Evolutionary conservation across 2,329 filamentous ascomycete genomes (phyloP), one percentile per base, ranked within the genome.

Genomic region (Pseudogymnoascus sp.): DNA sequence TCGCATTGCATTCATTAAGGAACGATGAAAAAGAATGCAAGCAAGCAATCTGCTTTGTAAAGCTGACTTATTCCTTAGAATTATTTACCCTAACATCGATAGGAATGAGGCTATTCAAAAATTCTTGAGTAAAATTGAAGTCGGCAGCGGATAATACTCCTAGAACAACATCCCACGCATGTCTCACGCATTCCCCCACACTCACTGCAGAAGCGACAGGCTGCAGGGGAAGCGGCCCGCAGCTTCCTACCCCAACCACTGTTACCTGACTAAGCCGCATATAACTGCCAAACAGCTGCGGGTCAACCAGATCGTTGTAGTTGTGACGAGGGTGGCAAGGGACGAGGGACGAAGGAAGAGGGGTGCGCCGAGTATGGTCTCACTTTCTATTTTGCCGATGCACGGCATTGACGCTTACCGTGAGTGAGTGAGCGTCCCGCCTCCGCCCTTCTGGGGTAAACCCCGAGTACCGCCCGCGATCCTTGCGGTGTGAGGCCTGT

Each of bases 381-480:
- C 49, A 31, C 49, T 55, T 55, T 55, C 25, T 55, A 55, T 55
- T 55, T 55, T 55, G 49, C 49, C 49, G 49, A 55, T 55, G 49
- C 49, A 31, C 49, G 49, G 49, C n/a, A 55, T 55, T 55, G 49
- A 33, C 49, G 49, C 25, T 55, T 55, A 55, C 49, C 49, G 28
- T 55, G 49, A 55, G 25, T 2, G 28, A 28, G 28, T 55, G 49
- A 55, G 25, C 4, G 28, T 55, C 45, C 45, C 25, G 25, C 28
- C 25, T 55, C 28, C 49, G 28, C 49, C n/a, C 25, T 28, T 33
- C 25, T 55, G 49, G 45, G 45, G 25, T 12, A 31, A 52, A 52
- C 18, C 5, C 49, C 49, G 49, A 55, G n/a, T 33, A 55, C 49
- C 49, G 49, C 18, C 28, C 9, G 9, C 18, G n/a, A 33, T 55